These are phyloP conservation scores for Pyrenophora tritici-repentis DNA, from an alignment of 2,329 filamentous ascomycete genomes.

Conservation along the genomic window DNA sequence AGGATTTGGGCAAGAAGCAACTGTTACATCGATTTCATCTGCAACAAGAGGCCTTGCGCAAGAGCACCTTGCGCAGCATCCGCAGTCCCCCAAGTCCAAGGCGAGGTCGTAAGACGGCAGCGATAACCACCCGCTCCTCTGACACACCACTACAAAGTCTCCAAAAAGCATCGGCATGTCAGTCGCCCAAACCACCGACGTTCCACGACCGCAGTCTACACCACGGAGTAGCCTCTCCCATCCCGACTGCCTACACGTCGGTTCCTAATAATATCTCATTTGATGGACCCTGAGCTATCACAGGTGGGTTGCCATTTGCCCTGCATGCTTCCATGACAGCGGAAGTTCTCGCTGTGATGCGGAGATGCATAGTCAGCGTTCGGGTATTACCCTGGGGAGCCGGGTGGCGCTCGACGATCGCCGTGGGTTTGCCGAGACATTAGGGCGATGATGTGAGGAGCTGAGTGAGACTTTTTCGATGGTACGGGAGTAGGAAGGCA, in stretches of 20 bases:
- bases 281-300: constrained; percentile 1
- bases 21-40: not conserved
- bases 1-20: not conserved
- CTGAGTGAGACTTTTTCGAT: not conserved
- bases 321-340: constrained; percentile 1
- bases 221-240: constrained; percentile 1
- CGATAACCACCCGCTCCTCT: constrained; percentile 4
- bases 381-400: constrained; percentile 15
- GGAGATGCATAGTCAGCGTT: constrained; percentile 8
- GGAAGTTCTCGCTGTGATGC: not conserved
- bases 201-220: constrained; percentile 9
- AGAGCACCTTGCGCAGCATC: constrained; percentile 6
- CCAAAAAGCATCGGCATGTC: constrained; percentile 12
- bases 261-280: constrained; percentile 11
- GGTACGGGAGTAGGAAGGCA: not conserved
- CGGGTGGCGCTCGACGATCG: constrained; percentile 3
- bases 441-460: not conserved
- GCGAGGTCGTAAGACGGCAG: constrained; percentile 10
- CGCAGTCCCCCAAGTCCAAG: constrained; percentile 11
- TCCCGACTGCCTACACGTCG: not conserved
- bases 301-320: not conserved
- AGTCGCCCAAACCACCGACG: constrained; percentile 10
- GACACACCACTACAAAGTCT: constrained; percentile 6
- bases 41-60: constrained; percentile 3
- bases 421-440: constrained; percentile 3